Percentiles rank a stretch among this genome's conserved stretches.
Evolutionary conservation across 352 stramenopile species (phyloP).

Genomic region (Elongisporangium undulatum): DNA sequence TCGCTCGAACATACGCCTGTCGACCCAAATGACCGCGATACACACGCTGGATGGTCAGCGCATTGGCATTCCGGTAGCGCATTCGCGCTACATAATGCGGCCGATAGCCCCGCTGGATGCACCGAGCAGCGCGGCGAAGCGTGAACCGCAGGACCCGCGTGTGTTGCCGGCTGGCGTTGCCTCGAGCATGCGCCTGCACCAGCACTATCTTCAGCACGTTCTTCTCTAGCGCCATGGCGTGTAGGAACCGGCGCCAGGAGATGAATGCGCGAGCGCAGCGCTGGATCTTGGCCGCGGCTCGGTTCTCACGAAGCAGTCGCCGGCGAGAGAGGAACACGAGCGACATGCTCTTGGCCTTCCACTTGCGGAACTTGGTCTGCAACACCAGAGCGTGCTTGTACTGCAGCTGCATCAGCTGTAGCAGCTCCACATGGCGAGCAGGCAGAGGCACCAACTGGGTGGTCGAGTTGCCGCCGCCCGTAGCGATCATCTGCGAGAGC

Average conservation of each 20-base stretch:
- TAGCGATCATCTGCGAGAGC: constrained; percentile 36
- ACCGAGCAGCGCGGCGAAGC: constrained; percentile 16
- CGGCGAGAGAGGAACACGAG: constrained; percentile 34
- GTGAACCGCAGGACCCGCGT: constrained; percentile 21
- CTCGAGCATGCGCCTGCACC: constrained; percentile 41
- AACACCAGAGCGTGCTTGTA: constrained; percentile 35
- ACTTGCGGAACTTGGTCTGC: constrained; percentile 39
- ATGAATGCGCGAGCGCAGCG: constrained; percentile 36
- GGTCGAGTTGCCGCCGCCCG: constrained; percentile 22
- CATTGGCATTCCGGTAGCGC: constrained; percentile 16
- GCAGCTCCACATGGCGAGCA: constrained; percentile 25
- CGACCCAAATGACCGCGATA: constrained; percentile 38
- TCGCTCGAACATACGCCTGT: constrained; percentile 5
- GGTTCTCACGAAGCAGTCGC: constrained; percentile 25
- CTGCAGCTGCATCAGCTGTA: constrained; percentile 21
- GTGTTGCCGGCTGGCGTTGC: constrained; percentile 26
- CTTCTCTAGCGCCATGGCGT: constrained; percentile 28
- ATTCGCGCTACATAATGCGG: constrained; percentile 23
- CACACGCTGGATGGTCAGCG: constrained; percentile 43
- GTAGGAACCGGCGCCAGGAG: constrained; percentile 40
- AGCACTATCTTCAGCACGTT: constrained; percentile 31
- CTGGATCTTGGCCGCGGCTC: constrained; percentile 55
- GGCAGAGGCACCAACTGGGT: constrained; percentile 27
- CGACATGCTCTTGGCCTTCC: constrained; percentile 34
- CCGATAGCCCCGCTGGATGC: constrained; percentile 45